Base-by-base conservation (phyloP, 1,284 basidiomycete species). In the Cutaneotrichosporon daszewskae region DNA sequence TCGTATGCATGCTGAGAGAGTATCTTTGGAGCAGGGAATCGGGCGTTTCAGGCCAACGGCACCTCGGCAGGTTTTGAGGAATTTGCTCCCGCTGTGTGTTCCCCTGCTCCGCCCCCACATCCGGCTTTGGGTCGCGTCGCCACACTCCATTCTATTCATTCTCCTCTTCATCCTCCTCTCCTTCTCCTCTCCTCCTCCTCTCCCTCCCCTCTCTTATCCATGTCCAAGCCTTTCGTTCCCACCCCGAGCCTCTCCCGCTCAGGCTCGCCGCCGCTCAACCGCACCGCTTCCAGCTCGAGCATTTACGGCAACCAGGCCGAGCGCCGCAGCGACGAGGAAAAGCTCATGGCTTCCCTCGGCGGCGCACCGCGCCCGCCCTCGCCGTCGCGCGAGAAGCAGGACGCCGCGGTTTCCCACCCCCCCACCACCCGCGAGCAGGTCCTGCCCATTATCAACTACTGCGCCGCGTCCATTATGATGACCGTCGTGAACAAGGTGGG, bases 391-490 rank as follows among this genome's bases (percentile, higher is more conserved):
- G 41, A 44, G 32, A 17, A 25, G 14, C 22, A 37, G 22, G 45
- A 29, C 27, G 27, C 29, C 4, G 23, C 18, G 17, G 24, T 32
- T 10, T 10, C 32, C 14, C 12, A 22, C 7, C 23, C 14, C 13
- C 37, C 67, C 79, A 19, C 34, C 1, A 19, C 22, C 22, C 37
- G 42, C 35, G 52, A 54, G 45, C 52, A 54, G 45, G 82, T 83
- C 26, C 75, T 85, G 9, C 83, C 92, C 24, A 85, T 97, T 53
- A 53, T 86, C 47, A 87, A 84, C 62, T 98, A 98, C 72, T 99
- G 95, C 66, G 58, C 85, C 22, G 89, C 94, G 3, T 92, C 88
- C 31, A 96, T 99, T 60, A 76, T 91, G 45, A 99, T 99, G 95
- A 99, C 95, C 0, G 80, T 98, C 36, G 82, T 96, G 51, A 97